phyloP scores from a whole-genome alignment of 2,329 filamentous ascomycete genomes.

The Ophiostoma sp. region DNA sequence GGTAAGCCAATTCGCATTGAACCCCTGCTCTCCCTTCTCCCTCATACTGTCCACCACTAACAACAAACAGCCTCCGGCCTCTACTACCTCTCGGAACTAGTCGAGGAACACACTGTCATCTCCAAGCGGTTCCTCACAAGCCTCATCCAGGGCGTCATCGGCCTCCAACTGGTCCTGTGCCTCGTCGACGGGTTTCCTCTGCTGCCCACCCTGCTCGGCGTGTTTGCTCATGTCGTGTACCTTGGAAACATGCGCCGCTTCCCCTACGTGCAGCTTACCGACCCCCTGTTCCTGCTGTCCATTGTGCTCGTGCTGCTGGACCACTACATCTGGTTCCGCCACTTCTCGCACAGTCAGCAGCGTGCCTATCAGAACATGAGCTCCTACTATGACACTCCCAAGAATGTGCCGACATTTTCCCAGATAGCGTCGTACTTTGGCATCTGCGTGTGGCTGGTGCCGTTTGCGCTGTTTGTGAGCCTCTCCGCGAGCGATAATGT shows the following conservation, averaged over 20 bases:
- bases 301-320: conserved; percentile 82
- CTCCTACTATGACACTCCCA: conserved; percentile 57
- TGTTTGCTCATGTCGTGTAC: conserved; percentile 79
- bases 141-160: conserved; percentile 79
- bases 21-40: background rate
- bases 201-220: conserved; percentile 64
- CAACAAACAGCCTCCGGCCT: conserved; percentile 66
- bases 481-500: conserved; percentile 93
- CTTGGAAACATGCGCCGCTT: conserved; percentile 74
- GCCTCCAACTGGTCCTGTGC: conserved; percentile 66
- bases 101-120: conserved; percentile 94
- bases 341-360: conserved; percentile 68
- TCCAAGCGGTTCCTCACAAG: conserved; percentile 80
- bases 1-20: conserved; percentile 36
- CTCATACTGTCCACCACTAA: conserved; percentile 7
- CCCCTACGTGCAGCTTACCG: conserved; percentile 74
- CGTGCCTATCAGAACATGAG: conserved; percentile 53
- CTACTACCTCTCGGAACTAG: conserved; percentile 96
- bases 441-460: conserved; percentile 92
- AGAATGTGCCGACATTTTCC: conserved; percentile 72
- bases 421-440: conserved; percentile 97
- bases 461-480: conserved; percentile 91
- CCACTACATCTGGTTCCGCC: conserved; percentile 92
- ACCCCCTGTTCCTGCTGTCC: conserved; percentile 79
- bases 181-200: conserved; percentile 83